phyloP scores from a whole-genome alignment of 106 monocot genomes.

The Vanilla planifolia region DNA sequence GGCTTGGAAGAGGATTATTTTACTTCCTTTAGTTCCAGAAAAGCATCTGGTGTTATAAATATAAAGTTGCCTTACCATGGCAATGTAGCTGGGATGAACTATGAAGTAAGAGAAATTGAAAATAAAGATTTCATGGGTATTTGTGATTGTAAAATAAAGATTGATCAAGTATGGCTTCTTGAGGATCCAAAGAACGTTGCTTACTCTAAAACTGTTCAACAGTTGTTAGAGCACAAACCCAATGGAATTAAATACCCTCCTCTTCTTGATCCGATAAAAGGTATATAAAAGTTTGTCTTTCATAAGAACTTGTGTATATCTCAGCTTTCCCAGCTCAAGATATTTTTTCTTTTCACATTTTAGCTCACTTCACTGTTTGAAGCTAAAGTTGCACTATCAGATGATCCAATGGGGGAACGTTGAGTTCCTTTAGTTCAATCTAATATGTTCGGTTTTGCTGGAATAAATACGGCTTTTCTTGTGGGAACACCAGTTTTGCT shows the following conservation, averaged over 20 bases:
- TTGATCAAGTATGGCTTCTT: constrained; percentile 87
- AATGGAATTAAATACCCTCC: constrained; percentile 64
- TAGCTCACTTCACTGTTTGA: too few relatives aligned
- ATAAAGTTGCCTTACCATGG: constrained; percentile 77
- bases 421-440: too few relatives aligned
- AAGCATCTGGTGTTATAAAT: constrained; percentile 64
- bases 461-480: too few relatives aligned
- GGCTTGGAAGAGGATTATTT: constrained; percentile 69
- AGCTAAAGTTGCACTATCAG: too few relatives aligned
- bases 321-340: neutral
- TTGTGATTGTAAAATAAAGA: constrained; percentile 70
- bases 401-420: too few relatives aligned
- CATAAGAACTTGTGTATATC: neutral
- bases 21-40: constrained; percentile 52
- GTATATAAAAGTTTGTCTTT: constrained; percentile 24
- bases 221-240: constrained; percentile 40
- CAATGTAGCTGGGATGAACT: constrained; percentile 58
- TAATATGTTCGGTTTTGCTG: too few relatives aligned
- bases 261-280: constrained; percentile 81
- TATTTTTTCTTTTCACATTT: neutral
- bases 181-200: constrained; percentile 57
- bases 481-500: too few relatives aligned
- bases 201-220: constrained; percentile 90
- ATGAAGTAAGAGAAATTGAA: constrained; percentile 69
- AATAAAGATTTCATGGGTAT: constrained; percentile 69